Evolutionary conservation across 129 eudicot genomes (phyloP).

Genomic region (Silybum marianum): DNA sequence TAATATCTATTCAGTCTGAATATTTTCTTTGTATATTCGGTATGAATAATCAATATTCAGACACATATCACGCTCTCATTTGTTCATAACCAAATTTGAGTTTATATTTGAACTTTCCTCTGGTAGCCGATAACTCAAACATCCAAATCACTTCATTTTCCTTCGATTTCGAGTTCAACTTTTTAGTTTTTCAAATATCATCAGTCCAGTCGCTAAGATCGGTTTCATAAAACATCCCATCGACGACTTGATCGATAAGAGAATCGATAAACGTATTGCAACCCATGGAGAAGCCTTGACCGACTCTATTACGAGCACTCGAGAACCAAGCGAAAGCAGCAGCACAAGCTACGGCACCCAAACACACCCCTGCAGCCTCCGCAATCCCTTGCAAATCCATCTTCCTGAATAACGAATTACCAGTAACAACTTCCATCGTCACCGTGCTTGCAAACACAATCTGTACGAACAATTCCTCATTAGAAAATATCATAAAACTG

Average conservation of each 20-base stretch:
- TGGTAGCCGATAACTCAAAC: not conserved
- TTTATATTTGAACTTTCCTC: no score
- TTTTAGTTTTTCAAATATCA: slow-evolving; percentile 40
- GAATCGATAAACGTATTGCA: slow-evolving; percentile 85
- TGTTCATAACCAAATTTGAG: no score
- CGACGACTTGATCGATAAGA: slow-evolving; percentile 78
- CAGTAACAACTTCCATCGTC: slow-evolving; percentile 65
- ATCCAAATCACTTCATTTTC: slow-evolving; percentile 11
- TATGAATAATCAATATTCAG: no score
- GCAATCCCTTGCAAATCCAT: slow-evolving; percentile 74
- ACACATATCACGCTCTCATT: no score
- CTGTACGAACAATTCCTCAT: slow-evolving; percentile 32
- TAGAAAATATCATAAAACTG: not conserved
- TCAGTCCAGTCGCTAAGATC: slow-evolving; percentile 65
- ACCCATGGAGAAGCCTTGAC: slow-evolving; percentile 57
- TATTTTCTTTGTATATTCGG: no score
- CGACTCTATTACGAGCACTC: slow-evolving; percentile 68
- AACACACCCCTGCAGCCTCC: slow-evolving; percentile 69
- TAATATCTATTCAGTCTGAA: no score
- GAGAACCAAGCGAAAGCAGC: slow-evolving; percentile 84
- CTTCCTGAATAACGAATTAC: slow-evolving; percentile 81
- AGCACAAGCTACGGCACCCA: slow-evolving; percentile 69
- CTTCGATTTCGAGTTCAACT: not conserved
- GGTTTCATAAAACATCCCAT: slow-evolving; percentile 78
- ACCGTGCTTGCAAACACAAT: slow-evolving; percentile 84